Percentiles rank a stretch among this genome's conserved stretches.
Conservation (phyloP, 768 basidiomycete species). For the Panaeolus papilionaceus region DNA sequence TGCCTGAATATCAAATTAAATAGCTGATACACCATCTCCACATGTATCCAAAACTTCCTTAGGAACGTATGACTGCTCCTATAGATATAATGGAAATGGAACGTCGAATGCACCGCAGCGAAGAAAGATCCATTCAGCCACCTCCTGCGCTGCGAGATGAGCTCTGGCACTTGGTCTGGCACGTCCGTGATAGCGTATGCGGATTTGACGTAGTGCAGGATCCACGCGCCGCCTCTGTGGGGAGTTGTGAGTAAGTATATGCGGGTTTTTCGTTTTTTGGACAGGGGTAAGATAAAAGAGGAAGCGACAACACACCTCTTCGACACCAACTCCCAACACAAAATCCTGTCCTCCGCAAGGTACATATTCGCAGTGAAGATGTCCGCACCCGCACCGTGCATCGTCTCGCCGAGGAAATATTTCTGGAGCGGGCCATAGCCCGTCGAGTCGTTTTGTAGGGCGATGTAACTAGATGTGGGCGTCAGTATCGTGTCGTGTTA, state of each 20-base stretch:
- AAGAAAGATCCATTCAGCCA: conserved; percentile 99
- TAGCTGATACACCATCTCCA: conserved; percentile 90
- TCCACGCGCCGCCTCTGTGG: conserved; percentile 63
- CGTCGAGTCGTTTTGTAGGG: conserved; percentile 81
- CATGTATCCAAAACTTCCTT: conserved; percentile 93
- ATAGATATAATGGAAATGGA: conserved; percentile 96
- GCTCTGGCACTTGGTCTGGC: conserved; percentile 91
- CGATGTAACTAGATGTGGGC: conserved; percentile 49
- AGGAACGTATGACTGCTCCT: conserved; percentile 83
- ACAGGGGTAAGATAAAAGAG: not conserved
- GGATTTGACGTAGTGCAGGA: conserved; percentile 95
- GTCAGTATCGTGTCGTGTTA: too few relatives aligned
- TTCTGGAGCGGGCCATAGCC: conserved; percentile 93
- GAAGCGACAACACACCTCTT: conserved; percentile 65
- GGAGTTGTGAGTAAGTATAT: too few relatives aligned
- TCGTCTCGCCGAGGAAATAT: conserved; percentile 97
- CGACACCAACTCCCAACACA: conserved; percentile 98
- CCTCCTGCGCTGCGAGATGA: conserved; percentile 93
- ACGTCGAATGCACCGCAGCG: conserved; percentile 88
- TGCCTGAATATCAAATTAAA: conserved; percentile 94
- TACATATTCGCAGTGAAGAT: conserved; percentile 98
- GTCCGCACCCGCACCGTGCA: conserved; percentile 87
- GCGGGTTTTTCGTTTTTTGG: too few relatives aligned
- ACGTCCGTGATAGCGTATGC: conserved; percentile 94
- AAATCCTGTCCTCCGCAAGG: conserved; percentile 90